Conservation (phyloP, 2,329 filamentous ascomycete genomes). For the Lecanosticta acicola region DNA sequence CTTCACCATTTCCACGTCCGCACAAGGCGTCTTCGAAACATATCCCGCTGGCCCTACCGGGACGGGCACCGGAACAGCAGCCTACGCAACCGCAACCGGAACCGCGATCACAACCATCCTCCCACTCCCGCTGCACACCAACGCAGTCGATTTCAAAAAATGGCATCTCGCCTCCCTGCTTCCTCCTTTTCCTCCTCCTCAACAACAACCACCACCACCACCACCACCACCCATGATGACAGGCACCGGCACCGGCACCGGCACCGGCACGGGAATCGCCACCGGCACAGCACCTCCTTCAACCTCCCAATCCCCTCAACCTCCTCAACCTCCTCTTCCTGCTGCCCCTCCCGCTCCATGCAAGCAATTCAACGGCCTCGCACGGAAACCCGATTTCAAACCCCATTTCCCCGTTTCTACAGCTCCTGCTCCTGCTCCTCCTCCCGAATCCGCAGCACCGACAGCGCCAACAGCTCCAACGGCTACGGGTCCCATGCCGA, state of each 20-base stretch:
- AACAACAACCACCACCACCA: too few relatives aligned
- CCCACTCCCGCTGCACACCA: not conserved
- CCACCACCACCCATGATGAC: too few relatives aligned
- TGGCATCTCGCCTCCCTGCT: too few relatives aligned
- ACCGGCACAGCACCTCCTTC: too few relatives aligned
- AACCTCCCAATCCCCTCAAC: too few relatives aligned
- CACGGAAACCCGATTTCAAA: not conserved
- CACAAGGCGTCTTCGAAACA: slow-evolving; percentile 1
- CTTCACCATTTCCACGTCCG: not conserved
- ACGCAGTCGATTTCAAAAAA: not conserved
- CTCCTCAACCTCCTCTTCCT: too few relatives aligned
- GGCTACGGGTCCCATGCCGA: too few relatives aligned
- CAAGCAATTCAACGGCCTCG: slow-evolving; percentile 1
- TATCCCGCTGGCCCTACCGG: not conserved
- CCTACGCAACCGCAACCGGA: not conserved
- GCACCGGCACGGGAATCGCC: too few relatives aligned
- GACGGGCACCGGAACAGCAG: slow-evolving; percentile 1
- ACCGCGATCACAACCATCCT: not conserved
- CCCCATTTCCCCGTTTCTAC: not conserved
- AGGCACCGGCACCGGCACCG: too few relatives aligned
- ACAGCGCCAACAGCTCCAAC: not conserved
- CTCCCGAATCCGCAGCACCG: not conserved
- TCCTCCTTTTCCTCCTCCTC: too few relatives aligned
- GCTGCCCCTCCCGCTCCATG: too few relatives aligned
- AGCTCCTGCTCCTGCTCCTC: not conserved